Conservation (phyloP, 2,329 filamentous ascomycete species). For the Penicillium sp. region DNA sequence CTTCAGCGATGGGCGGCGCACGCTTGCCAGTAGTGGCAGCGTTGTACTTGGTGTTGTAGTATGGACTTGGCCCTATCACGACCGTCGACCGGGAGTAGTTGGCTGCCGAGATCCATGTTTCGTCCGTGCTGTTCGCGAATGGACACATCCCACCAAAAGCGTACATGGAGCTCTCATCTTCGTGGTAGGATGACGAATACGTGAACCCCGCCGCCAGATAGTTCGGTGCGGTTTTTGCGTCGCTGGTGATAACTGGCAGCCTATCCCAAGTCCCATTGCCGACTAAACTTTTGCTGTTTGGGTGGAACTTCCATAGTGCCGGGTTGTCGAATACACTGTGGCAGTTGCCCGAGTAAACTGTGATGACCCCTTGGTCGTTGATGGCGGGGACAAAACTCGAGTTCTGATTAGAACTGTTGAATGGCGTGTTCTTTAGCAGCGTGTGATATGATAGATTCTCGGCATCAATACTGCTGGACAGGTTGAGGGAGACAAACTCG, state of each 20-base stretch:
- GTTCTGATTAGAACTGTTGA: conserved; percentile 42
- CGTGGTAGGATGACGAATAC: conserved; percentile 58
- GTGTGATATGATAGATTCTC: conserved; percentile 40
- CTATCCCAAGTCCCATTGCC: conserved; percentile 58
- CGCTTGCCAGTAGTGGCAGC: conserved; percentile 49
- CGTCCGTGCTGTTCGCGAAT: conserved; percentile 38
- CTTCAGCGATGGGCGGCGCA: conserved; percentile 73
- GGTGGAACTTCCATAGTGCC: conserved; percentile 67
- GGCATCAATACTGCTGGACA: conserved; percentile 57
- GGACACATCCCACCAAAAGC: conserved; percentile 92
- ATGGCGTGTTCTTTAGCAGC: conserved; percentile 29
- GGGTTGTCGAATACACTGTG: conserved; percentile 50
- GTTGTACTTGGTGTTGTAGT: conserved; percentile 35
- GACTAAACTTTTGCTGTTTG: conserved; percentile 41
- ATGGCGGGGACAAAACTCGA: conserved; percentile 69
- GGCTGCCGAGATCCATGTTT: conserved; percentile 65
- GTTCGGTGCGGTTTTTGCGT: conserved; percentile 48
- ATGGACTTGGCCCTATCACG: conserved; percentile 47
- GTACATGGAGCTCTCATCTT: conserved; percentile 56
- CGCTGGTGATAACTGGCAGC: conserved; percentile 35
- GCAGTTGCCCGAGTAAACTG: conserved; percentile 74
- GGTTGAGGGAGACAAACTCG: conserved; percentile 63
- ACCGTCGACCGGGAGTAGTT: conserved; percentile 81
- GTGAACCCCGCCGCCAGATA: conserved; percentile 61
- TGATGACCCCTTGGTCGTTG: conserved; percentile 65